phyloP scores from a whole-genome alignment of 352 stramenopile genomes.

The Phytophthora fragariaefolia region DNA sequence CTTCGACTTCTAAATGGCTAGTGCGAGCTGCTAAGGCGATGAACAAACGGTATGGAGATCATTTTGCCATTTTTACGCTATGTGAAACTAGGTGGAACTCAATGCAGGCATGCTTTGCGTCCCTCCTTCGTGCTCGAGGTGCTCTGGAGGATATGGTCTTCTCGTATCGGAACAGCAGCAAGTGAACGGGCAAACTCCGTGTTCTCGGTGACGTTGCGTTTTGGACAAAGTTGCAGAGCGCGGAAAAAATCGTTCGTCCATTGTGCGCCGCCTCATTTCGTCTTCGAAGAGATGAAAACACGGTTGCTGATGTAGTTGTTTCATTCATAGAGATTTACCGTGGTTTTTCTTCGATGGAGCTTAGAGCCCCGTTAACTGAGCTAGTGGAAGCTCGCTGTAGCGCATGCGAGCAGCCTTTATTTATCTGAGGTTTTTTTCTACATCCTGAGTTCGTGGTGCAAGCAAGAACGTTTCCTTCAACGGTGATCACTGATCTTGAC shows the following conservation, averaged over 20 bases:
- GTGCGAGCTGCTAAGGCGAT: conserved; percentile 11
- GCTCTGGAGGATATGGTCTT: conserved; percentile 15
- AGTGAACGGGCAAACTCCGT: neutral
- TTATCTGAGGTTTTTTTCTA: conserved; percentile 9
- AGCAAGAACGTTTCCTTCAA: neutral
- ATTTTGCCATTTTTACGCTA: conserved; percentile 14
- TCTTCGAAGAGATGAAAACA: conserved; percentile 18
- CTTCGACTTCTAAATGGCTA: conserved; percentile 26
- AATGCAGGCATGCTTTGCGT: conserved; percentile 21
- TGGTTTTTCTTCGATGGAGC: neutral
- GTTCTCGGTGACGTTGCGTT: neutral
- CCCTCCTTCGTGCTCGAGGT: conserved; percentile 6
- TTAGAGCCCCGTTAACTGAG: neutral
- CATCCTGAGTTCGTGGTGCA: conserved; percentile 6
- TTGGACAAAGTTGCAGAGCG: conserved; percentile 3
- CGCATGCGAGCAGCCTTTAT: conserved; percentile 13
- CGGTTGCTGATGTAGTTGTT: conserved; percentile 6
- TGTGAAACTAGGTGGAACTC: conserved; percentile 24
- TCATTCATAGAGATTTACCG: conserved; percentile 9
- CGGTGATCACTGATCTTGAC: neutral
- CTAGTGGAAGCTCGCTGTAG: conserved; percentile 9
- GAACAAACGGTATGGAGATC: conserved; percentile 6
- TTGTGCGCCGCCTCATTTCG: conserved; percentile 7
- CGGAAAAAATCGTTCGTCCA: conserved; percentile 4
- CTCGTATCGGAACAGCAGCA: conserved; percentile 9